Evolutionary conservation across 2,329 filamentous ascomycete species (phyloP).

Genomic region (Fusarium nodosum): DNA sequence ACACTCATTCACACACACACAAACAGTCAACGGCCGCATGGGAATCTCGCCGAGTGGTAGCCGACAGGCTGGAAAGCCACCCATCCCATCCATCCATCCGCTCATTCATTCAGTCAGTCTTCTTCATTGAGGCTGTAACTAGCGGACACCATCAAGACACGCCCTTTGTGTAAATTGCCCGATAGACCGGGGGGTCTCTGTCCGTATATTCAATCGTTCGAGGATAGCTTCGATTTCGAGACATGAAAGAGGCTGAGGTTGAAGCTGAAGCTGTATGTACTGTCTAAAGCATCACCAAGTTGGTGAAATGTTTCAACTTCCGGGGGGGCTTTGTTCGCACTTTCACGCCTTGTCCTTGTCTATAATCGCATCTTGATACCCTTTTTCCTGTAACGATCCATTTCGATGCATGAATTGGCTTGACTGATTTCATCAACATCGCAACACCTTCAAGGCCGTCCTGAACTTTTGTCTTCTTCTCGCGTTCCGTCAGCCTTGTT

Average conservation of each 20-base stretch:
- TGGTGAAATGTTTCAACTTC: slow-evolving; percentile 20
- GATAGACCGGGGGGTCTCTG: background rate
- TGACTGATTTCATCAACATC: slow-evolving; percentile 13
- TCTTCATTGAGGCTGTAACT: slow-evolving; percentile 30
- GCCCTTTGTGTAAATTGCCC: background rate
- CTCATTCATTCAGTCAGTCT: background rate
- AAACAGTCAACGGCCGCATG: slow-evolving; percentile 28
- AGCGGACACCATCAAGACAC: slow-evolving; percentile 24
- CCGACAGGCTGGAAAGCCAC: slow-evolving; percentile 38
- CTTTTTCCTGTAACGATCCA: slow-evolving; percentile 13
- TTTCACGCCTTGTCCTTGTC: slow-evolving; percentile 9
- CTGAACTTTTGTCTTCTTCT: background rate
- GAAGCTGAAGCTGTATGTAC: slow-evolving; percentile 3
- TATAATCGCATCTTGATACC: slow-evolving; percentile 28
- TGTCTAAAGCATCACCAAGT: slow-evolving; percentile 4
- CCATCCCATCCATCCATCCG: background rate
- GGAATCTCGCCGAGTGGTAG: slow-evolving; percentile 44
- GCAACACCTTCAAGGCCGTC: slow-evolving; percentile 9
- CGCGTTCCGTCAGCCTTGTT: slow-evolving; percentile 17
- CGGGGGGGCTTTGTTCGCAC: slow-evolving; percentile 27
- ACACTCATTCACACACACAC: slow-evolving; percentile 17
- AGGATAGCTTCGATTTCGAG: slow-evolving; percentile 5
- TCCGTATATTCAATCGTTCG: background rate
- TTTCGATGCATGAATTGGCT: slow-evolving; percentile 17
- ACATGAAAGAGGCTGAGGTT: slow-evolving; percentile 6